Base-by-base conservation (phyloP, 1,284 basidiomycete species). In the Ganoderma leucocontextum region DNA sequence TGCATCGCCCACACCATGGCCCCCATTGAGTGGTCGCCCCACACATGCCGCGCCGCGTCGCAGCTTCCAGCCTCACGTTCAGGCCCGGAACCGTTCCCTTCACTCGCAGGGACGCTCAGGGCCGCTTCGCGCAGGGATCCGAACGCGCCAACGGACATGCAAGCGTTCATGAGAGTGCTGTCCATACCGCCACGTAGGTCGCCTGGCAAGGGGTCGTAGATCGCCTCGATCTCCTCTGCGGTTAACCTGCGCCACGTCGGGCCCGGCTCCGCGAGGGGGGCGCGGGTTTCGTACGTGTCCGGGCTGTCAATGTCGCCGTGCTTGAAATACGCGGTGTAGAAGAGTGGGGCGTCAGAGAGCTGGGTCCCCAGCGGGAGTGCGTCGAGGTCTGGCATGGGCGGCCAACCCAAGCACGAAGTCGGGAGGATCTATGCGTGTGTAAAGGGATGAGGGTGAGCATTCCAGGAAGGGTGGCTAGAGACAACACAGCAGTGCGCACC, bases 401-500 rank as follows among this genome's bases (percentile, higher is more conserved):
- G n/a, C n/a, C n/a, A 53, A 60, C 33, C 66, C 66, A 15, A 66
- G 53, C 3, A 22, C 41, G 52, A 41, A 39, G 42, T 66, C 61
- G 5, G 52, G 52, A 1, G 52, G 52, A 55, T 55, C 52, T 55
- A 29, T 6, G 15, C 6, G 15, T 8, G 15, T 6, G 47, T 22
- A 22, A 29, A 15, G 22, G 5, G 7, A 25, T 2, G 52, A 9
- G 10, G 29, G 15, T 53, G 0, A 53, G 52, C 12, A 6, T 33
- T 52, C n/a, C n/a, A n/a, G n/a, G n/a, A n/a, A n/a, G n/a, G n/a
- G n/a, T n/a, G n/a, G n/a, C 29, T 29, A 29, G 29, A 29, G 29
- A 1, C 29, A 29, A 2, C 29, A 29, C 2, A 2, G 2, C 2
- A 2, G 19, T 41, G 33, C 70, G 22, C 42, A 78, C 77, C 76